A percentile compares a stretch with the other conserved stretches of the same genome.
Conservation (phyloP, 1,284 basidiomycete genomes). For the Moniliella sp. region DNA sequence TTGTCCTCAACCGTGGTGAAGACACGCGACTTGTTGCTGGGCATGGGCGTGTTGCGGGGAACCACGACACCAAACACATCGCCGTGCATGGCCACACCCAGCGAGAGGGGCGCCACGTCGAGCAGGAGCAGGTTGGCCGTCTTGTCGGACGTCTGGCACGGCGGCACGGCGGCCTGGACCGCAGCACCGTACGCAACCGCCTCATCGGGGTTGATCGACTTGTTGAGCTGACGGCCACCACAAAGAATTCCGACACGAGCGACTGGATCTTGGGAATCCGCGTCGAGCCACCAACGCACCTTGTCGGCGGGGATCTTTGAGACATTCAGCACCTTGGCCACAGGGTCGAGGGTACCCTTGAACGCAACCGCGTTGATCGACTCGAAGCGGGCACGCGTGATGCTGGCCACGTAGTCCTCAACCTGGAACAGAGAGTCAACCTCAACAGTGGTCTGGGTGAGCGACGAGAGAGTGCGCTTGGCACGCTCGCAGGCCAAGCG, state of each 20-base stretch:
- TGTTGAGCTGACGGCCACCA: slow-evolving; percentile 90
- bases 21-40: slow-evolving; percentile 31
- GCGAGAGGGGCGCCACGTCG: slow-evolving; percentile 33
- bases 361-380: slow-evolving; percentile 86
- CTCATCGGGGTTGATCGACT: slow-evolving; percentile 47
- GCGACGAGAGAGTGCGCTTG: slow-evolving; percentile 91
- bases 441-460: slow-evolving; percentile 93
- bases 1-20: slow-evolving; percentile 34
- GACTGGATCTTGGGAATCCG: slow-evolving; percentile 99
- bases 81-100: slow-evolving; percentile 35
- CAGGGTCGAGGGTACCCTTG: slow-evolving; percentile 91
- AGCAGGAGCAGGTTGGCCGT: slow-evolving; percentile 33
- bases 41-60: slow-evolving; percentile 33
- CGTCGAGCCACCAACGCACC: slow-evolving; percentile 92
- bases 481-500: slow-evolving; percentile 94
- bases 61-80: slow-evolving; percentile 33
- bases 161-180: slow-evolving; percentile 32
- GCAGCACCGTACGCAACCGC: slow-evolving; percentile 37
- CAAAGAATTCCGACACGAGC: slow-evolving; percentile 91
- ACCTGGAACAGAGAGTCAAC: slow-evolving; percentile 94
- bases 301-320: slow-evolving; percentile 89
- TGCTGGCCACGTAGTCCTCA: slow-evolving; percentile 35
- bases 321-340: slow-evolving; percentile 96
- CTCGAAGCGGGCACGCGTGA: slow-evolving; percentile 76
- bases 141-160: slow-evolving; percentile 35